A percentile compares a stretch with the other conserved stretches of the same genome.
Evolutionary conservation across 139 green algal genomes (phyloP).

Genomic region (Coelastrella sp.): DNA sequence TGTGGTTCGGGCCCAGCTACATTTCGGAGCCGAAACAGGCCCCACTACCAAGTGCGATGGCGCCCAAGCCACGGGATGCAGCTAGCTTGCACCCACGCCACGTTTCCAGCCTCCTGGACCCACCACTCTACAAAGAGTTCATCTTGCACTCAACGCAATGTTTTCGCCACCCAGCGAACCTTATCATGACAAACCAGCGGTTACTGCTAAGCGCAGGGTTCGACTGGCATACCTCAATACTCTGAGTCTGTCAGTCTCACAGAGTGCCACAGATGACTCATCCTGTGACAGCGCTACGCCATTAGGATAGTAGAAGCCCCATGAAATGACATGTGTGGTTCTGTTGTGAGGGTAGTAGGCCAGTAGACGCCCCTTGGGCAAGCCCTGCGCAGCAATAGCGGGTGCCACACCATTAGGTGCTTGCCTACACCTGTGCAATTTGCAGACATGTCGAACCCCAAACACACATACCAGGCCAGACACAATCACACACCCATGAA

Average conservation of each 20-base stretch:
- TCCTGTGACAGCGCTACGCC: conserved; percentile 74
- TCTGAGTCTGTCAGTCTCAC: conserved; percentile 55
- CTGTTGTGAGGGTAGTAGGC: conserved; percentile 58
- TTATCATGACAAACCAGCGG: too few species aligned
- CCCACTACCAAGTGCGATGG: too few species aligned
- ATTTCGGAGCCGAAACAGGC: too few species aligned
- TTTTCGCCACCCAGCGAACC: too few species aligned
- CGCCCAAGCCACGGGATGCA: too few species aligned
- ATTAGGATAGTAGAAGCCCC: conserved; percentile 77
- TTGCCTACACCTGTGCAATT: not conserved
- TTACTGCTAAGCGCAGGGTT: not conserved
- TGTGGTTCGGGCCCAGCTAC: too few species aligned
- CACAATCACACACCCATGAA: too few species aligned
- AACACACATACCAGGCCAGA: too few species aligned
- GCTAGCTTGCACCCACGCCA: too few species aligned
- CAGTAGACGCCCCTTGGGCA: conserved; percentile 55
- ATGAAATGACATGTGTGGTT: conserved; percentile 53
- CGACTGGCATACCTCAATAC: not conserved
- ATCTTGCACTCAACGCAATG: too few species aligned
- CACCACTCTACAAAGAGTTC: too few species aligned
- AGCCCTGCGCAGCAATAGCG: conserved; percentile 2
- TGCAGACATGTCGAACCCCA: not conserved
- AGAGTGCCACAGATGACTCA: conserved; percentile 64
- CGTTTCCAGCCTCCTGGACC: too few species aligned
- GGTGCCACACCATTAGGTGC: not conserved